Evolutionary conservation across 2,329 filamentous ascomycete genomes (phyloP).

Genomic region (Colletotrichum sp.): DNA sequence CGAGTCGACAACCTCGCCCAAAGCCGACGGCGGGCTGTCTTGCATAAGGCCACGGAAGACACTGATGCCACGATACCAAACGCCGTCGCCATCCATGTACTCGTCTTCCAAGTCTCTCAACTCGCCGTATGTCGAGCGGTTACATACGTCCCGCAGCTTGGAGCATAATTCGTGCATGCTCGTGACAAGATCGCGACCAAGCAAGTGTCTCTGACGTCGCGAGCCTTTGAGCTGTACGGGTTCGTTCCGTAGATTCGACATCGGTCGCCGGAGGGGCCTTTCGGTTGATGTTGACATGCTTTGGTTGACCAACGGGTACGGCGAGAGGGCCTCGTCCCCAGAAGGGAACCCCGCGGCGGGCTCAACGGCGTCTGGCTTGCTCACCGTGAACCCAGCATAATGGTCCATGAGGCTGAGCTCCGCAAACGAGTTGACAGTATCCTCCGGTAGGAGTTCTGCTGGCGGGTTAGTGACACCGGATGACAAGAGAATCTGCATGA

Average conservation of each 20-base stretch:
- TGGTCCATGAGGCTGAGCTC: background rate
- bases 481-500: slow-evolving; percentile 24
- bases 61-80: slow-evolving; percentile 19
- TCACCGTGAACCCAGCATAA: background rate
- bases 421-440: background rate
- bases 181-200: slow-evolving; percentile 13
- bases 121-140: background rate
- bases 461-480: background rate
- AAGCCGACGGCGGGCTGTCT: slow-evolving; percentile 15
- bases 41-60: slow-evolving; percentile 19
- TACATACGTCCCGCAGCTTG: slow-evolving; percentile 1
- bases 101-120: background rate
- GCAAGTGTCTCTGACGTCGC: background rate
- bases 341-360: background rate
- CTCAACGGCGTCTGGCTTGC: no score
- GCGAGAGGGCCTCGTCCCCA: background rate
- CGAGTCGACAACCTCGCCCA: slow-evolving; percentile 17
- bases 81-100: background rate
- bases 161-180: slow-evolving; percentile 11
- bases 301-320: background rate
- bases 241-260: background rate
- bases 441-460: background rate
- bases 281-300: background rate
- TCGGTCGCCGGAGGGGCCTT: background rate
- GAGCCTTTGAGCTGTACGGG: background rate